These are phyloP conservation scores for Eucalyptus lansdowneana DNA, from an alignment of 345 rosid genomes.

Conservation along the genomic window DNA sequence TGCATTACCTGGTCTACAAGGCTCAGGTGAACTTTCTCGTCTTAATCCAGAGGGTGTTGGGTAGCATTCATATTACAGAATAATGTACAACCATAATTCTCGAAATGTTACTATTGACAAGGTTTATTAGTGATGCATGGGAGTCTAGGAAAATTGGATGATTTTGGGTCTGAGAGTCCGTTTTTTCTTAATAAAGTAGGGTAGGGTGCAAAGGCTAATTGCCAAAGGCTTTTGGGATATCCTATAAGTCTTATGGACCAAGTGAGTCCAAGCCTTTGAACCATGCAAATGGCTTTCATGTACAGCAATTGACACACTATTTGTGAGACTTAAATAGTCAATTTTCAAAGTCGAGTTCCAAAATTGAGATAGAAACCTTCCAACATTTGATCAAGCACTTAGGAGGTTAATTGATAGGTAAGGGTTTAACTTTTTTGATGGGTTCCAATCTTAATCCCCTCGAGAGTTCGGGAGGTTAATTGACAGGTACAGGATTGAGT, in stretches of 20 bases:
- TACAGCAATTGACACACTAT: no score
- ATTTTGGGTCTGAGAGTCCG: not conserved
- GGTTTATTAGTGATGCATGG: not conserved
- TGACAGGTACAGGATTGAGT: not conserved
- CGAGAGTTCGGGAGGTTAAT: not conserved
- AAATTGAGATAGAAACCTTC: not conserved
- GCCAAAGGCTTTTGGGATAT: not conserved
- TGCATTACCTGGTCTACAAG: not conserved
- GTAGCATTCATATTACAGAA: not conserved
- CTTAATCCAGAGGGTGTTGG: not conserved
- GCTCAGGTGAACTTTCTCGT: not conserved
- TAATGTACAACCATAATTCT: not conserved
- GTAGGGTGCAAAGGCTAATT: not conserved
- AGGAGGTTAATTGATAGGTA: not conserved
- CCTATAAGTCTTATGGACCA: not conserved
- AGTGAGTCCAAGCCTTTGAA: not conserved
- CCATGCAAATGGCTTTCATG: not conserved
- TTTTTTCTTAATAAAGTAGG: not conserved
- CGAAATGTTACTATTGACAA: not conserved
- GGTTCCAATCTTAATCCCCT: not conserved
- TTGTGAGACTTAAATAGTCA: not conserved
- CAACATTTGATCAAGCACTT: not conserved
- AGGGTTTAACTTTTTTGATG: not conserved
- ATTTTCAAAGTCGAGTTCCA: not conserved
- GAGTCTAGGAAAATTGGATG: not conserved